Conservation (phyloP, 2,329 filamentous ascomycete species). For the Mycosphaerelloides madeirae region DNA sequence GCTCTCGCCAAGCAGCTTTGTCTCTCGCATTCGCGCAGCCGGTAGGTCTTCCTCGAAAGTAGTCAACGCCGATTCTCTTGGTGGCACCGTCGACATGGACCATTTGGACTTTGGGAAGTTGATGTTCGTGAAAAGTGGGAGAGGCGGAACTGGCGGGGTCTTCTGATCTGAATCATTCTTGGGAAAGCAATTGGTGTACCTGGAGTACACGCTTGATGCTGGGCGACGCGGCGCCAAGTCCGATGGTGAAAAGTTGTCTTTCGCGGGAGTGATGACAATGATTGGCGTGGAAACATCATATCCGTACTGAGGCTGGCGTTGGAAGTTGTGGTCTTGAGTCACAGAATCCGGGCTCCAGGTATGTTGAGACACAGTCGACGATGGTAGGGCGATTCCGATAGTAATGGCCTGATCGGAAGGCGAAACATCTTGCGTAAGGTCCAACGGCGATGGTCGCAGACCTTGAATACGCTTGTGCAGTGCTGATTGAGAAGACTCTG, state of each 20-base stretch:
- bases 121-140: conserved; percentile 41
- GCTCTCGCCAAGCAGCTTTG: neutral
- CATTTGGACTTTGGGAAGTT: neutral
- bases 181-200: conserved; percentile 39
- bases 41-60: conserved; percentile 46
- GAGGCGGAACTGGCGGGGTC: conserved; percentile 57
- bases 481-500: neutral
- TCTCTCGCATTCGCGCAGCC: neutral
- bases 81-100: neutral
- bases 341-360: no score
- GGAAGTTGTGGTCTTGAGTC: neutral
- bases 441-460: conserved; percentile 25
- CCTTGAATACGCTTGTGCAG: conserved; percentile 24
- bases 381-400: conserved; percentile 64
- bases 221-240: conserved; percentile 41
- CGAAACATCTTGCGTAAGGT: conserved; percentile 50
- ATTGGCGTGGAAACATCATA: conserved; percentile 39
- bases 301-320: conserved; percentile 2
- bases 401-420: conserved; percentile 67
- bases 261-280: conserved; percentile 51
- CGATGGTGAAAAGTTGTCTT: conserved; percentile 51
- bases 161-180: conserved; percentile 20
- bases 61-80: conserved; percentile 34
- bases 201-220: conserved; percentile 60
- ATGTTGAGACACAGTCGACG: conserved; percentile 44